Base-by-base conservation (phyloP, 2,329 filamentous ascomycete species). In the Pleurostoma richardsiae region DNA sequence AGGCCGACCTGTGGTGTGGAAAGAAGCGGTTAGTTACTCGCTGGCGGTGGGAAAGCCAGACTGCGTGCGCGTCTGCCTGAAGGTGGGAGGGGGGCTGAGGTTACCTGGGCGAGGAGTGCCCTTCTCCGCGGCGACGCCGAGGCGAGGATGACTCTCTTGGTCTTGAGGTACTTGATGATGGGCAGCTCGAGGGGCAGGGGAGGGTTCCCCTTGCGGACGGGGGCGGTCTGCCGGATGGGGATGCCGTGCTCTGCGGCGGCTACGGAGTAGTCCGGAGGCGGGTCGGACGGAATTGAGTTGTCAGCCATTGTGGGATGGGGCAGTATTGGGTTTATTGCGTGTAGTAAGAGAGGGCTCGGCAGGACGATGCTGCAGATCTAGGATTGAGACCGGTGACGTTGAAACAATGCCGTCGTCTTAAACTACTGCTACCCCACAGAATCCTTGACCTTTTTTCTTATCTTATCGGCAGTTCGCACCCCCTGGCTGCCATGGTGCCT, bases 61-160 rank as follows among this genome's bases (percentile, higher is more conserved):
- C 19, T 19, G 19, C 2, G 19, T 38, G 41, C 27, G 39, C 36
- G 40, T 36, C 33, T 36, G 8, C 33, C n/a, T 10, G 41, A 10
- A 3, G 4, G 10, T 6, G 19, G 3, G 1, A 6, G 2, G 5
- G 10, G 10, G 29, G 27, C 3, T 10, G 26, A 6, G 27, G 39
- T 28, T 65, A 86, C 82, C 68, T 86, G 85, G 43, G 81, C 80
- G 39, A 99, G 80, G 7, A 99, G 81, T 53, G 88, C 85, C 65
- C 85, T 87, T 45, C 94, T 80, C 40, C 94, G 79, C 0, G 94
- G 94, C 2, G 91, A 96, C 26, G 87, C 83, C 3, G 91, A 96
- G 44, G 94, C 94, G 29, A 99, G 84, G 55, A 99, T 88, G 5
- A 96, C 83, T 53, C 92, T 79, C 65, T 88, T 89, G 46, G 79